These are phyloP conservation scores for Panicum miliaceum DNA, from an alignment of 176 grass and related monocot genomes.

Conservation along the genomic window DNA sequence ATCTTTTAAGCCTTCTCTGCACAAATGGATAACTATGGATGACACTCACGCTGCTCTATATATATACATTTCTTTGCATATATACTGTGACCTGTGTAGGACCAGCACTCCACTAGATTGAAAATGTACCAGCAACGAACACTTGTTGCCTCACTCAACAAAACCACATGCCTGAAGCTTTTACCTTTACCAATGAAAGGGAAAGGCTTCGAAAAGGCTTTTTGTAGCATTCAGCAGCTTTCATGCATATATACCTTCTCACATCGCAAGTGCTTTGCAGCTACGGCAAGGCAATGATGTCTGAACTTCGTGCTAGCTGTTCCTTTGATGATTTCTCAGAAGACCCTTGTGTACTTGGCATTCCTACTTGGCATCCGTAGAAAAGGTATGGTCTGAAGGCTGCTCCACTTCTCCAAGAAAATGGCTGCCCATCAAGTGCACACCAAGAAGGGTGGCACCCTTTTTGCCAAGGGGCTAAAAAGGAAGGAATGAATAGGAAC, in stretches of 20 bases:
- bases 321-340: background rate
- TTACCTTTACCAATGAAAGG: slow-evolving; percentile 32
- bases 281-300: slow-evolving; percentile 21
- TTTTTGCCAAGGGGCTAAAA: slow-evolving; percentile 1
- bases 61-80: background rate
- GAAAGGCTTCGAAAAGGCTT: slow-evolving; percentile 20
- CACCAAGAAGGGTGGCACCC: background rate
- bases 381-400: too few species aligned
- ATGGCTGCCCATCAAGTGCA: slow-evolving; percentile 9
- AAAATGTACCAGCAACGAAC: background rate
- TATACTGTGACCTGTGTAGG: slow-evolving; percentile 17
- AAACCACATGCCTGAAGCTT: slow-evolving; percentile 30
- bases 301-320: background rate
- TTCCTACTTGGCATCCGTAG: background rate
- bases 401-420: background rate
- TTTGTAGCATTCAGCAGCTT: slow-evolving; percentile 26
- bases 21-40: slow-evolving; percentile 38
- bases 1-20: slow-evolving; percentile 13
- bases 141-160: slow-evolving; percentile 17
- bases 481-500: background rate
- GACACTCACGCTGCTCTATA: background rate
- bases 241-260: background rate
- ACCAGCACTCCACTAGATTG: slow-evolving; percentile 30
- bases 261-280: slow-evolving; percentile 14
- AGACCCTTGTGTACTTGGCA: background rate